A percentile compares a stretch with the other conserved stretches of the same genome.
Evolutionary conservation across 495 filamentous ascomycete species (phyloP).

Genomic region (Cladorrhinum samala): DNA sequence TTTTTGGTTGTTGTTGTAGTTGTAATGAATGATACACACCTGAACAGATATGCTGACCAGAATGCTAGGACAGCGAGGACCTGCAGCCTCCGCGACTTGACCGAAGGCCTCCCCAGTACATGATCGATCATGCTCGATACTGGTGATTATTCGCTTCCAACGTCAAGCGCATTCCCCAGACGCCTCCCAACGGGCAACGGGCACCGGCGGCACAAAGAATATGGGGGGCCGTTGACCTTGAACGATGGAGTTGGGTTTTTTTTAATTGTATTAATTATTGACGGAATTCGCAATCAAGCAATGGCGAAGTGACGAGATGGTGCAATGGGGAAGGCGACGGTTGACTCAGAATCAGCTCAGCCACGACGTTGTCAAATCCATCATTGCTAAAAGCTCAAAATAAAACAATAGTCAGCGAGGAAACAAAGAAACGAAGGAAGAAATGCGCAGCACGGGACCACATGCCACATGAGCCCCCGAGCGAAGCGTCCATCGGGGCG

Average conservation of each 20-base stretch:
- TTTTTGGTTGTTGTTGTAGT: conserved; percentile 1
- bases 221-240: too few relatives aligned
- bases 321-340: too few relatives aligned
- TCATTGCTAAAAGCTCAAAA: too few relatives aligned
- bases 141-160: background rate
- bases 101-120: conserved; percentile 83
- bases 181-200: background rate
- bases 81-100: conserved; percentile 85
- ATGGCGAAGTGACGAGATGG: too few relatives aligned
- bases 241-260: too few relatives aligned
- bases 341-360: too few relatives aligned
- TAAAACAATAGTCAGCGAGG: too few relatives aligned
- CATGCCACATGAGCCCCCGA: conserved; percentile 2
- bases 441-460: background rate
- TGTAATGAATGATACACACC: conserved; percentile 46
- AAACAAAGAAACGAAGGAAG: background rate
- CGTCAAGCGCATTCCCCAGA: background rate
- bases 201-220: background rate
- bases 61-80: conserved; percentile 85
- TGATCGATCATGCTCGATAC: conserved; percentile 59
- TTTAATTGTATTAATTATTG: too few relatives aligned
- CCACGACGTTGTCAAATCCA: too few relatives aligned
- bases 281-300: too few relatives aligned
- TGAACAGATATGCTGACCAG: conserved; percentile 79
- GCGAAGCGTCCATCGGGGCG: background rate